Evolutionary conservation across 2,329 filamentous ascomycete species (phyloP), one percentile per base, ranked within the genome.

Genomic region (Exophiala sideris): DNA sequence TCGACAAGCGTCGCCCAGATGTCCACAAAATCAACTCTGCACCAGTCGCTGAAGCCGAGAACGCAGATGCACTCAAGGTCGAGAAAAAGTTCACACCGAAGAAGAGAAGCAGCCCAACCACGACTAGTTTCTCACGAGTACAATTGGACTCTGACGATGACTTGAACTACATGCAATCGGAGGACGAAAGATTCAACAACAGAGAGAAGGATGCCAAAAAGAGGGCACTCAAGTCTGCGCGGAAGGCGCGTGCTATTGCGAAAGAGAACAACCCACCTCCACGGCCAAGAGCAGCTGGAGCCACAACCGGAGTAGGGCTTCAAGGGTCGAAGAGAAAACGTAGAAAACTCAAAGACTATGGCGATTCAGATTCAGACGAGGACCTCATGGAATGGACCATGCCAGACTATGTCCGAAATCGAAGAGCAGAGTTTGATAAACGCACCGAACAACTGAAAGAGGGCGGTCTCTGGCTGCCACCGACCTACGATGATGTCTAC

Each of bases 381-480:
- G 76, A 80, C 3, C 67, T 78, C 57, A 76, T 82, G 68, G 82
- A 84, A 56, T 72, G 80, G 32, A 76, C 74, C 0, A 72, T 94
- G 2, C 91, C 91, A 0, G 82, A 86, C 16, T 92, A 95, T 66
- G 68, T 96, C 24, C 78, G 80, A 59, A 71, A 80, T 18, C 81
- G 92, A n/a, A 80, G 87, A 20, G 74, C 70, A n/a, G 72, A 78
- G 18, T 91, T 95, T 64, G 86, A 94, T 50, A 73, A 78, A 42
- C 75, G 79, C n/a, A 74, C 73, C 44, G 76, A 83, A 34, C 69
- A 70, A 24, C 72, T 91, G 44, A 82, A 84, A 53, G 81, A 87
- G 51, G 82, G 81, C 5, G 89, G 87, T 0, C 73, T 96, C 40
- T 85, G 82, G 58, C 70, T 95, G 2, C 90, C 94, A 0, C 94